Percentiles rank a stretch among this genome's conserved stretches.
These are phyloP conservation scores for Phylloporus sp. DNA, from an alignment of 768 basidiomycete genomes.

Conservation along the genomic window DNA sequence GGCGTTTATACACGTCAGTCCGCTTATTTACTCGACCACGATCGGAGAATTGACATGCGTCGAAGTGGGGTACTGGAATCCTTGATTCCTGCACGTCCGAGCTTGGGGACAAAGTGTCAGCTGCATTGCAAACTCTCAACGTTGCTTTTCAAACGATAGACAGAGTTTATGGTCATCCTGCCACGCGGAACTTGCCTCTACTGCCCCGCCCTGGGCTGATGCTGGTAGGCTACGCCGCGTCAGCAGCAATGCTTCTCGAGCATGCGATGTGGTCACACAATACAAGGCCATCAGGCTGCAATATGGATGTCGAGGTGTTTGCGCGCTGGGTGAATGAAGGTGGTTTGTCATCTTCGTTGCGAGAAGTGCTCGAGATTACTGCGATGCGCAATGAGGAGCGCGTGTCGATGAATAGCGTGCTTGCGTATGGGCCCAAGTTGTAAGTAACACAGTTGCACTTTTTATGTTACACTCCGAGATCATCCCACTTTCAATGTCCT, in stretches of 20 bases:
- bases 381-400: not conserved
- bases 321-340: slow-evolving; percentile 46
- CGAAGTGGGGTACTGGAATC: slow-evolving; percentile 51
- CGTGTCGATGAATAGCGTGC: slow-evolving; percentile 11
- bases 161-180: slow-evolving; percentile 37
- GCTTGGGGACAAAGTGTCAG: slow-evolving; percentile 28
- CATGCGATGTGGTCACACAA: slow-evolving; percentile 60
- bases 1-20: slow-evolving; percentile 50
- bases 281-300: slow-evolving; percentile 26
- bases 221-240: slow-evolving; percentile 52
- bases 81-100: slow-evolving; percentile 40
- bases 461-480: no score
- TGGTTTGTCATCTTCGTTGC: slow-evolving; percentile 28
- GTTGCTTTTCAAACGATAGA: slow-evolving; percentile 40
- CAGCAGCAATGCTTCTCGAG: slow-evolving; percentile 58
- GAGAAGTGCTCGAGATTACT: slow-evolving; percentile 19
- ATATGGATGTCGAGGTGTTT: slow-evolving; percentile 51
- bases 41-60: not conserved
- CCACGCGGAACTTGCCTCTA: slow-evolving; percentile 36
- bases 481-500: no score
- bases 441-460: slow-evolving; percentile 5
- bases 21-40: not conserved
- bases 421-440: slow-evolving; percentile 20
- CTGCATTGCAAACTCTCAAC: slow-evolving; percentile 33
- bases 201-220: slow-evolving; percentile 56